Conservation (phyloP, 1,284 basidiomycete species). For the Apiotrichum laibachii region DNA sequence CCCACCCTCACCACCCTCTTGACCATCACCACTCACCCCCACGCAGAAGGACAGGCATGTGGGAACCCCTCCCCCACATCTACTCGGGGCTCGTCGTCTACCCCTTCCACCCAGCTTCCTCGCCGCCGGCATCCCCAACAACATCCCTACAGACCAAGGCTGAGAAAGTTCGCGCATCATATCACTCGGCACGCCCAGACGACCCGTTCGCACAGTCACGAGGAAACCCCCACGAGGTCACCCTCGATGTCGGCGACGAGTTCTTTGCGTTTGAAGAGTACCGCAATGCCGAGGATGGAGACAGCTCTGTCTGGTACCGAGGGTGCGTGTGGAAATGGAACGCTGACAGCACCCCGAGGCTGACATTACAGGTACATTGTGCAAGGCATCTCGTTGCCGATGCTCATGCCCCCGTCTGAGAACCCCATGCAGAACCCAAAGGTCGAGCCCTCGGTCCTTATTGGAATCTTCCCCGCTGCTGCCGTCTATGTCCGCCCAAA, state of each 20-base stretch:
- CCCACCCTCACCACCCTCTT: background rate
- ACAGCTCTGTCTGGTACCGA: slow-evolving; percentile 79
- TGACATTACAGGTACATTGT: slow-evolving; percentile 71
- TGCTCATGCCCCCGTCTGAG: slow-evolving; percentile 43
- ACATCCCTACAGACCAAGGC: slow-evolving; percentile 16
- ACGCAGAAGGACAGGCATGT: slow-evolving; percentile 26
- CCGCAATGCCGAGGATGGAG: slow-evolving; percentile 48
- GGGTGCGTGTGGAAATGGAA: slow-evolving; percentile 54
- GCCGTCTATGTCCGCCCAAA: slow-evolving; percentile 87
- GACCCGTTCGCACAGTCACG: slow-evolving; percentile 21
- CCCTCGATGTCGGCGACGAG: slow-evolving; percentile 75
- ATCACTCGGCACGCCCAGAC: slow-evolving; percentile 9
- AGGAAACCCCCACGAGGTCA: slow-evolving; percentile 46
- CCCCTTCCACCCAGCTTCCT: slow-evolving; percentile 36
- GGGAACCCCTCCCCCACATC: slow-evolving; percentile 48
- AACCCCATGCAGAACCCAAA: slow-evolving; percentile 23
- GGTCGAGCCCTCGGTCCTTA: slow-evolving; percentile 72
- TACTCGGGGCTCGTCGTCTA: slow-evolving; percentile 45
- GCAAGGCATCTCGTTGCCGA: slow-evolving; percentile 69
- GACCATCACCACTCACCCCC: background rate
- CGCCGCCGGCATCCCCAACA: slow-evolving; percentile 23
- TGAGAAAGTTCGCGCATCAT: slow-evolving; percentile 30
- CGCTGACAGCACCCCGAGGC: background rate
- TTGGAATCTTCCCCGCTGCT: slow-evolving; percentile 91
- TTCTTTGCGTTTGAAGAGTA: slow-evolving; percentile 94